Percentiles rank a stretch among this genome's conserved stretches.
phyloP scores from a whole-genome alignment of 2,329 filamentous ascomycete genomes.

The Aspergillus pseudotamarii region DNA sequence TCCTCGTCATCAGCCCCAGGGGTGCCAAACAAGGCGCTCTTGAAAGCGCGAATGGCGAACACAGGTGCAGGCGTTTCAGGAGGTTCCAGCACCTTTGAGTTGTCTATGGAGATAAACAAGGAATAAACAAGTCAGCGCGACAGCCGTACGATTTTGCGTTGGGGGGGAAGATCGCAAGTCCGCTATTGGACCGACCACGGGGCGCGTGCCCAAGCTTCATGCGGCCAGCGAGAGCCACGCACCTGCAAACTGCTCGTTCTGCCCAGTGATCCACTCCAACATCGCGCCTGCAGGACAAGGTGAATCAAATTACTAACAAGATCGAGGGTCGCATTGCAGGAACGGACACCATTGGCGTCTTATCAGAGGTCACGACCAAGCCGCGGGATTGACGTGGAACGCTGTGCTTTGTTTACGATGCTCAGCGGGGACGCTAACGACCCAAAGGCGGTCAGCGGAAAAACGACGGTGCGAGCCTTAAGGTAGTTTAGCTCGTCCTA shows the following conservation, averaged over 20 bases:
- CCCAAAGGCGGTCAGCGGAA: constrained; percentile 26
- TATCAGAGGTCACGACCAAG: constrained; percentile 1
- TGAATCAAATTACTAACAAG: constrained; percentile 15
- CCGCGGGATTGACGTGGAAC: constrained; percentile 28
- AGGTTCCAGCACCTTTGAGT: constrained; percentile 59
- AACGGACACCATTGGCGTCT: constrained; percentile 21
- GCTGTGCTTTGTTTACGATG: constrained; percentile 39
- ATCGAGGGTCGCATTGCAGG: constrained; percentile 21
- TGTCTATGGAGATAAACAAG: constrained; percentile 27
- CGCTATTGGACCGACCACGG: constrained; percentile 14
- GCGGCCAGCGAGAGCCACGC: constrained; percentile 27
- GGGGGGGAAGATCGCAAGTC: constrained; percentile 6
- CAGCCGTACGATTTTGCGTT: constrained; percentile 6
- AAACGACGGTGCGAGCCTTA: constrained; percentile 20
- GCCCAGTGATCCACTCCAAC: constrained; percentile 39
- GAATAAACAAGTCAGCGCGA: constrained; percentile 19
- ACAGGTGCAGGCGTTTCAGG: constrained; percentile 68
- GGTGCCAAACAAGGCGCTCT: constrained; percentile 66
- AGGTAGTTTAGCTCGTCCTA: constrained; percentile 1
- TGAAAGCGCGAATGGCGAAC: constrained; percentile 69
- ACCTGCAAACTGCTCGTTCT: constrained; percentile 31
- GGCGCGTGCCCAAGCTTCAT: constrained; percentile 8
- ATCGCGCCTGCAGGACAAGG: constrained; percentile 27
- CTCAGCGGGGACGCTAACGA: constrained; percentile 16
- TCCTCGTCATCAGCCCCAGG: constrained; percentile 55